Conservation (phyloP, 2,329 filamentous ascomycete genomes). For the Podosphaera leucotricha region DNA sequence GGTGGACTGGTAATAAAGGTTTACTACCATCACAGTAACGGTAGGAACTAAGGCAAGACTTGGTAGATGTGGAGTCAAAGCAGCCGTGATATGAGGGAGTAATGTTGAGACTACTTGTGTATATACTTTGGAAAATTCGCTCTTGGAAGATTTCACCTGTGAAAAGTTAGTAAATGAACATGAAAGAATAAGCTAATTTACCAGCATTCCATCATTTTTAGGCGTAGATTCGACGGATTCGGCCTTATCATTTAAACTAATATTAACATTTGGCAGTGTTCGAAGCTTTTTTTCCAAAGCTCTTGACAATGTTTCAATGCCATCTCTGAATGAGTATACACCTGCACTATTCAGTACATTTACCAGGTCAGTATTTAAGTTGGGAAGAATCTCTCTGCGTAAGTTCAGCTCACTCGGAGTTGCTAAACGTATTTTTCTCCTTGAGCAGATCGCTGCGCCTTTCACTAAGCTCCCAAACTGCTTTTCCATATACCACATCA, state of each 20-base stretch:
- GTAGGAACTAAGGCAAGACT: constrained; percentile 31
- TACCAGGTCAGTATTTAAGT: constrained; percentile 4
- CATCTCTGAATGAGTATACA: constrained; percentile 27
- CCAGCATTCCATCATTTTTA: constrained; percentile 19
- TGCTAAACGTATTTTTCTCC: not conserved
- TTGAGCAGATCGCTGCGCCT: constrained; percentile 1
- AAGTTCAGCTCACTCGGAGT: constrained; percentile 1
- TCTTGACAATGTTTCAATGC: constrained; percentile 37
- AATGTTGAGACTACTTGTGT: constrained; percentile 13
- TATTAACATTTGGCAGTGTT: constrained; percentile 30
- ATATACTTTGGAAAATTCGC: constrained; percentile 15
- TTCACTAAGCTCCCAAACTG: constrained; percentile 5
- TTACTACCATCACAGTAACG: constrained; percentile 77
- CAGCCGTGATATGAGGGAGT: constrained; percentile 32
- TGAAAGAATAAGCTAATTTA: constrained; percentile 12
- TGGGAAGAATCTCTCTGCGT: constrained; percentile 1
- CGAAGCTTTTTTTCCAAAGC: constrained; percentile 28
- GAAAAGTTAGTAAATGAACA: constrained; percentile 5
- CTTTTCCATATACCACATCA: constrained; percentile 9
- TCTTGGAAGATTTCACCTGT: constrained; percentile 14
- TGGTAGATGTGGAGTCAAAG: constrained; percentile 21
- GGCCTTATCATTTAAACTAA: constrained; percentile 28
- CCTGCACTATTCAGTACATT: constrained; percentile 14
- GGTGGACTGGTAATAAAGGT: constrained; percentile 55
- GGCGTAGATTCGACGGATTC: constrained; percentile 22